Percentiles rank a stretch among this genome's conserved stretches.
phyloP scores from a whole-genome alignment of 2,329 filamentous ascomycete genomes.

The Talaromyces sp. region DNA sequence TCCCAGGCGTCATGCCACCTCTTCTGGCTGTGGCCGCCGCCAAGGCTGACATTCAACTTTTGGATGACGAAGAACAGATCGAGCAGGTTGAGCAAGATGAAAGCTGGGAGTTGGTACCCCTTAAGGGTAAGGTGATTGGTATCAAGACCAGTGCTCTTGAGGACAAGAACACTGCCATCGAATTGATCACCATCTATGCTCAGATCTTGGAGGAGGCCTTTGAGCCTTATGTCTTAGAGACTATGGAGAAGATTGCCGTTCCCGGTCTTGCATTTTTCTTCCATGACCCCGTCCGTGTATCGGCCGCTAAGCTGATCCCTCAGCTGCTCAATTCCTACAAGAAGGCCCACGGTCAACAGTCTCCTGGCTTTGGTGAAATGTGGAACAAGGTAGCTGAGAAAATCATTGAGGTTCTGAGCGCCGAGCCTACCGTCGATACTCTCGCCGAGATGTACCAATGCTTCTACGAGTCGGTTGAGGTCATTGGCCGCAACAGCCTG shows the following conservation, averaged over 20 bases:
- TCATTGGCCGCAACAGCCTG: constrained; percentile 83
- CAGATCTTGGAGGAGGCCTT: constrained; percentile 93
- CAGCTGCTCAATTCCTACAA: constrained; percentile 93
- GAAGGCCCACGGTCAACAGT: constrained; percentile 81
- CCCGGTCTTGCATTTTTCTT: constrained; percentile 98
- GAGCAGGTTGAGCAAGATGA: constrained; percentile 92
- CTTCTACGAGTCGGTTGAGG: constrained; percentile 97
- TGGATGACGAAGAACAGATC: constrained; percentile 93
- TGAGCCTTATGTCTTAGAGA: constrained; percentile 85
- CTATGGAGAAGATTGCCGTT: constrained; percentile 95
- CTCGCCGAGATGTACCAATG: constrained; percentile 99
- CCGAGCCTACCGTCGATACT: constrained; percentile 93
- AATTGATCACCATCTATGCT: constrained; percentile 94
- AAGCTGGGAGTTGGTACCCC: constrained; percentile 93
- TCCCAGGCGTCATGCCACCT: constrained; percentile 91
- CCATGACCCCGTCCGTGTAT: constrained; percentile 94
- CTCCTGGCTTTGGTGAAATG: constrained; percentile 75
- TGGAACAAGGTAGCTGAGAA: constrained; percentile 88
- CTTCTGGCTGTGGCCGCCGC: constrained; percentile 87
- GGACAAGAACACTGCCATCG: constrained; percentile 99
- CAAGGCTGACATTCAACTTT: constrained; percentile 93
- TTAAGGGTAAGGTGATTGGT: constrained; percentile 97
- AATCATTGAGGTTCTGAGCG: constrained; percentile 87
- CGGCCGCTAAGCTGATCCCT: constrained; percentile 91
- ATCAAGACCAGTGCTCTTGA: constrained; percentile 97